Evolutionary conservation across 2,329 filamentous ascomycete species (phyloP), one percentile per base, ranked within the genome.

Genomic region (Septoria petroselini): DNA sequence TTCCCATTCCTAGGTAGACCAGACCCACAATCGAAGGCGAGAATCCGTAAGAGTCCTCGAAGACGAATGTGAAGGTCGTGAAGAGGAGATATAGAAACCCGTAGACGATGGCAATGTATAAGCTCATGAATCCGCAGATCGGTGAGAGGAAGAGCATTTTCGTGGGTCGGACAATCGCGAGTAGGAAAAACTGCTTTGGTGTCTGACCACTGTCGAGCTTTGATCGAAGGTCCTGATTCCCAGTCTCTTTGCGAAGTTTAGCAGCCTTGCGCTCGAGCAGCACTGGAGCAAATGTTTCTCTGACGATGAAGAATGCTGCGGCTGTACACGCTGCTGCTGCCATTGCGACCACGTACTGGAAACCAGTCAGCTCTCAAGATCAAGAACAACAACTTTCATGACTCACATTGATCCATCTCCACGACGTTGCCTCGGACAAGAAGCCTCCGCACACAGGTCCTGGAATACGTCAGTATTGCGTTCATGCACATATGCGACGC

Each of bases 391-490:
- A 34, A 21, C 7, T n/a, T n/a, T n/a, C 1, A 25, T n/a, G 17
- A 42, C 49, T 52, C 19, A 52, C 49, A n/a, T 48, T 48, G 27
- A 53, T 48, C 44, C 87, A 93, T 58, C 88, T 74, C 88, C 88
- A 88, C 0, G 77, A 81, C 7, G 76, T 79, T 48, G 76, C 70
- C 57, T 83, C 69, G 0, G 80, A 73, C 18, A 87, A 79, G 60
- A 82, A 85, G 0, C 79, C 82, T 3, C 82, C 83, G 0, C 75
- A 74, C 1, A 86, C 78, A 1, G 83, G 83, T 0, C 82, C 42
- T 46, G 11, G 11, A 17, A 23, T 14, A 25, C 3, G 19, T 14
- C 34, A 29, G 34, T 14, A 11, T n/a, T n/a, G n/a, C n/a, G n/a
- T n/a, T n/a, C n/a, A n/a, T n/a, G n/a, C n/a, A n/a, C n/a, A 11